These are phyloP conservation scores for Ganoderma meredithae DNA, from an alignment of 1,284 basidiomycete genomes.

Conservation along the genomic window DNA sequence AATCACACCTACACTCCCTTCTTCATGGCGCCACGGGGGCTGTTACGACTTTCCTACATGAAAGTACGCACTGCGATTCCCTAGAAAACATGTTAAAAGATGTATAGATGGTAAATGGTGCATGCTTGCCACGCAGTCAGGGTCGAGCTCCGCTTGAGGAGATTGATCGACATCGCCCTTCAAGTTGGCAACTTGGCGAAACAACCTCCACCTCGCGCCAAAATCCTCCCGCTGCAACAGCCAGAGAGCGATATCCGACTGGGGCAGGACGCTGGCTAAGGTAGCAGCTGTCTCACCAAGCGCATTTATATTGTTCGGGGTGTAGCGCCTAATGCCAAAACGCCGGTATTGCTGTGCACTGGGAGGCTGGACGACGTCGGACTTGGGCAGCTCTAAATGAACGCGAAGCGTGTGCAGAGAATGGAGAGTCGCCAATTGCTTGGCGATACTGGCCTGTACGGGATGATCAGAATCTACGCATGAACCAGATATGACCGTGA, in stretches of 20 bases:
- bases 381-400: not conserved
- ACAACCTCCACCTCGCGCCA: not conserved
- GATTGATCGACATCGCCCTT: not conserved
- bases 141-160: no score
- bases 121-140: no score
- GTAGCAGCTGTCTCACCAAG: not conserved
- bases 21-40: no score
- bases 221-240: not conserved
- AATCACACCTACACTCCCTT: no score
- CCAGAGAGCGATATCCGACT: not conserved
- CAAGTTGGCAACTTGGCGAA: not conserved
- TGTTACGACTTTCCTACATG: no score
- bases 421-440: not conserved
- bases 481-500: no score
- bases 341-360: not conserved
- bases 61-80: no score
- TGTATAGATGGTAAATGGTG: no score
- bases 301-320: not conserved
- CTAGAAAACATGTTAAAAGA: no score
- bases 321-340: not conserved
- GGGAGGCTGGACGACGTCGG: not conserved
- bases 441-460: not conserved
- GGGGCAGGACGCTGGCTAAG: not conserved
- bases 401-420: not conserved
- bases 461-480: not conserved